Evolutionary conservation across 148 eudicot species (phyloP), one percentile per base, ranked within the genome.

Genomic region (Amaranthus hypochondriacus): DNA sequence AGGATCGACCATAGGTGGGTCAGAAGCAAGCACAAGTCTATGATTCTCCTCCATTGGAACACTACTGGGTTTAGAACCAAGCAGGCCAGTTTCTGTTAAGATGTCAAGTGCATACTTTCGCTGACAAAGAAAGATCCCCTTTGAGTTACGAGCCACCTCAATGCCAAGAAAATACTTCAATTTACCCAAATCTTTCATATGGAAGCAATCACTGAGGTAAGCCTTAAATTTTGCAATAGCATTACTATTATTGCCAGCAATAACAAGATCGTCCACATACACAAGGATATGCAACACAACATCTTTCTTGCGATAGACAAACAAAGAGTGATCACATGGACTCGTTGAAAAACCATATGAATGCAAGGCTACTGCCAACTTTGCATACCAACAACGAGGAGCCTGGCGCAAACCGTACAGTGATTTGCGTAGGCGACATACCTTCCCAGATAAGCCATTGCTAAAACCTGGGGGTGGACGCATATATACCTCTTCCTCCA

Each of bases 131-230:
- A 56, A 77, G 3, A 77, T 0, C 9, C 71, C 71, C 7, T 7
- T 7, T 0, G 49, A 0, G 56, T 39, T 44, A 0, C 66, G 47
- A 4, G 80, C 76, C 0, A 77, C 70, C 15, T 77, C 80, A n/a
- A 70, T 13, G 3, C 80, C 80, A 0, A 77, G 13, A 62, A 77
- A 77, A 53, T 77, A 77, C 46, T 63, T 77, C 1, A 77, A 7
- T 4, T 2, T 3, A 3, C 75, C 75, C 9, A 70, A 28, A 10
- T 76, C 69, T 9, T 61, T 76, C 60, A 69, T 62, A 11, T 50
- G 60, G 62, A 69, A 76, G 12, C 71, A 70, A 5, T 7, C 5
- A 39, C 54, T 12, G 4, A 60, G 62, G 11, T 70, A 62, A 9
- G 4, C 10, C 11, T 69, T 60, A 7, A 76, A 70, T 0, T 12